Percentiles rank a stretch among this genome's conserved stretches.
These are phyloP conservation scores for Blastomyces silverae DNA, from an alignment of 2,329 filamentous ascomycete species.

Conservation along the genomic window DNA sequence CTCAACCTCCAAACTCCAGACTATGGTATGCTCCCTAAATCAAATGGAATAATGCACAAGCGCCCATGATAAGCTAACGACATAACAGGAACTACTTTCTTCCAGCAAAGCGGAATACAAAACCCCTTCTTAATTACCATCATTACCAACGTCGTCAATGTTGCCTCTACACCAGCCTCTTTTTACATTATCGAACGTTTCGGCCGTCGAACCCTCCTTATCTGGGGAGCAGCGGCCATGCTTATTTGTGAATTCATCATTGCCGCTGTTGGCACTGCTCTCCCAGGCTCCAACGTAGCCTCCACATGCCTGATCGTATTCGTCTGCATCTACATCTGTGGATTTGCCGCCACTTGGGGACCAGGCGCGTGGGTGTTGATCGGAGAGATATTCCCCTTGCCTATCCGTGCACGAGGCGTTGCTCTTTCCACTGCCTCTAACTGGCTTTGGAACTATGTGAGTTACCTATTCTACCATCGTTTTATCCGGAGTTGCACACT, in stretches of 20 bases:
- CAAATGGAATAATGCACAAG: background rate
- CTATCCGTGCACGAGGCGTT: slow-evolving; percentile 57
- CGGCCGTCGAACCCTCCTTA: slow-evolving; percentile 48
- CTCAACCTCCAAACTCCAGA: slow-evolving; percentile 5
- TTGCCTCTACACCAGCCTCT: slow-evolving; percentile 48
- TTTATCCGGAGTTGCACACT: background rate
- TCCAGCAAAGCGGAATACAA: slow-evolving; percentile 44
- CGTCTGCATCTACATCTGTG: slow-evolving; percentile 51
- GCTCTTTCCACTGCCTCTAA: slow-evolving; percentile 55
- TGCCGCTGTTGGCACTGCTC: slow-evolving; percentile 44
- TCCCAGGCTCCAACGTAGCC: slow-evolving; percentile 33
- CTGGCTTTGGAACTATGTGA: slow-evolving; percentile 56
- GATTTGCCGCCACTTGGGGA: slow-evolving; percentile 50
- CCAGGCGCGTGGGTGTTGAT: slow-evolving; percentile 49
- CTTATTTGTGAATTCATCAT: slow-evolving; percentile 49
- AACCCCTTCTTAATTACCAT: slow-evolving; percentile 49
- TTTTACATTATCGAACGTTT: slow-evolving; percentile 49
- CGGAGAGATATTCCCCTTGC: slow-evolving; percentile 56
- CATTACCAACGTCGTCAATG: slow-evolving; percentile 50
- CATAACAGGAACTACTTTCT: slow-evolving; percentile 46
- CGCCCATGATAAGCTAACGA: background rate
- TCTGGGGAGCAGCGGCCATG: slow-evolving; percentile 50
- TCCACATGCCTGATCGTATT: slow-evolving; percentile 45
- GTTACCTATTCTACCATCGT: slow-evolving; percentile 26
- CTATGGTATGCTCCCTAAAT: slow-evolving; percentile 11